phyloP scores from a whole-genome alignment of 129 eudicot genomes.

The Centrapalus pauciflorus region DNA sequence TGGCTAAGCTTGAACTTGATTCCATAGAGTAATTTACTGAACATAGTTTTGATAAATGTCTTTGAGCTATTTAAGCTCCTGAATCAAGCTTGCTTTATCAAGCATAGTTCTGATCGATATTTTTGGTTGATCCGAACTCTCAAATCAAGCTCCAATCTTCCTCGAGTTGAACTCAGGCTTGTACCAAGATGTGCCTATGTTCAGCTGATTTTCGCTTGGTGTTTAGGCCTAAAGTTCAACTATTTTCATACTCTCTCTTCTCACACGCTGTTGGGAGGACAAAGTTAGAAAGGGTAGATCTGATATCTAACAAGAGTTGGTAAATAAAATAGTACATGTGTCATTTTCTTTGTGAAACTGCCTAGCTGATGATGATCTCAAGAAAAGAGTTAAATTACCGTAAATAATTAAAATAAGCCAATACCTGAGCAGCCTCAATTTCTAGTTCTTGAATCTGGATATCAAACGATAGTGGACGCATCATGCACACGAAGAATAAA shows the following conservation, averaged over 20 bases:
- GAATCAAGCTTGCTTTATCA: too few relatives aligned
- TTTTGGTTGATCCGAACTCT: too few relatives aligned
- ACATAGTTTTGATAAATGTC: too few relatives aligned
- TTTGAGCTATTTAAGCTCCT: too few relatives aligned
- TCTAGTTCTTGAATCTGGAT: slow-evolving; percentile 64
- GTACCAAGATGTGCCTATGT: too few relatives aligned
- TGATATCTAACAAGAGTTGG: background rate
- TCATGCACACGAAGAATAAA: slow-evolving; percentile 57
- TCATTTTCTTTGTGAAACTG: background rate
- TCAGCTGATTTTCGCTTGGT: background rate
- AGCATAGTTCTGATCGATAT: too few relatives aligned
- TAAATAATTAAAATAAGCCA: background rate
- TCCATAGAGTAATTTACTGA: too few relatives aligned
- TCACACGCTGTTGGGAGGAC: background rate
- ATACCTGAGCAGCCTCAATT: slow-evolving; percentile 76
- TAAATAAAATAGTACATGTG: background rate
- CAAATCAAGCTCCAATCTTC: too few relatives aligned
- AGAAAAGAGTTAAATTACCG: background rate
- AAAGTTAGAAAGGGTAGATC: background rate
- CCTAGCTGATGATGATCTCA: background rate
- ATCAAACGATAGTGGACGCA: slow-evolving; percentile 59
- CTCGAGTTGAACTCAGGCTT: too few relatives aligned
- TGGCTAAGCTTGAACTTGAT: too few relatives aligned
- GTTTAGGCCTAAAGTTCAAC: background rate
- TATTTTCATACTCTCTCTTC: background rate